Conservation (phyloP, 495 filamentous ascomycete genomes). For the Aspergillus funiculosus region DNA sequence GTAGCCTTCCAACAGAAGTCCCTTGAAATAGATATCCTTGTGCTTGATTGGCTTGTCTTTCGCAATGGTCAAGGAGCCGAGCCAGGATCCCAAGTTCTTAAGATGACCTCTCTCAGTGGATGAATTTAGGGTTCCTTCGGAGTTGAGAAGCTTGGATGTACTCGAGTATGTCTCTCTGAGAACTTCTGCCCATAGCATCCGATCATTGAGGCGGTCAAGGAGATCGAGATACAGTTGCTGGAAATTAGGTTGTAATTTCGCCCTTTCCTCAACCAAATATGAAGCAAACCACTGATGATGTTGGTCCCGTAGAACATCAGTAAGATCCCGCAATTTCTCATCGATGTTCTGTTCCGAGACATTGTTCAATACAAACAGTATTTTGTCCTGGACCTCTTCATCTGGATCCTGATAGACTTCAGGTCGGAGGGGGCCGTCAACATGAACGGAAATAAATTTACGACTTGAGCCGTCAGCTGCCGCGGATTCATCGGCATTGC, state of each 20-base stretch:
- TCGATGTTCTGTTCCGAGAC: slow-evolving; percentile 83
- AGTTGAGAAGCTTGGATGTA: slow-evolving; percentile 77
- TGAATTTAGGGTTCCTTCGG: slow-evolving; percentile 73
- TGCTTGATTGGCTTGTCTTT: slow-evolving; percentile 94
- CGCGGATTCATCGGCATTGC: slow-evolving; percentile 55
- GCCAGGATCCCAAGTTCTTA: slow-evolving; percentile 88
- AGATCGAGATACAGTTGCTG: slow-evolving; percentile 88
- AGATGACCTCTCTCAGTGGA: slow-evolving; percentile 77
- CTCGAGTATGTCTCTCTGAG: slow-evolving; percentile 89
- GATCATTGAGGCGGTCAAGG: slow-evolving; percentile 73
- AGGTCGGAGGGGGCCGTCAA: slow-evolving; percentile 56
- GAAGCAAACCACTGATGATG: slow-evolving; percentile 94
- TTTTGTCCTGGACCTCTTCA: slow-evolving; percentile 81
- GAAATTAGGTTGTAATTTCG: slow-evolving; percentile 94
- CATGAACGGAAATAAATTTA: slow-evolving; percentile 67
- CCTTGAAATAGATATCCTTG: slow-evolving; percentile 94
- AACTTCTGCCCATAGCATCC: slow-evolving; percentile 76
- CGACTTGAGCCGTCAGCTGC: slow-evolving; percentile 47
- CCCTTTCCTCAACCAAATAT: slow-evolving; percentile 93
- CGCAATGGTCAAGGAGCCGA: slow-evolving; percentile 88
- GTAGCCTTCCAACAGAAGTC: slow-evolving; percentile 85
- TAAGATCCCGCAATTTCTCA: slow-evolving; percentile 72
- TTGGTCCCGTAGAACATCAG: slow-evolving; percentile 65
- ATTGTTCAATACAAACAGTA: slow-evolving; percentile 95
- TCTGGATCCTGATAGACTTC: slow-evolving; percentile 71